phyloP scores from a whole-genome alignment of 768 basidiomycete species.

The Tricholoma flavovirens region DNA sequence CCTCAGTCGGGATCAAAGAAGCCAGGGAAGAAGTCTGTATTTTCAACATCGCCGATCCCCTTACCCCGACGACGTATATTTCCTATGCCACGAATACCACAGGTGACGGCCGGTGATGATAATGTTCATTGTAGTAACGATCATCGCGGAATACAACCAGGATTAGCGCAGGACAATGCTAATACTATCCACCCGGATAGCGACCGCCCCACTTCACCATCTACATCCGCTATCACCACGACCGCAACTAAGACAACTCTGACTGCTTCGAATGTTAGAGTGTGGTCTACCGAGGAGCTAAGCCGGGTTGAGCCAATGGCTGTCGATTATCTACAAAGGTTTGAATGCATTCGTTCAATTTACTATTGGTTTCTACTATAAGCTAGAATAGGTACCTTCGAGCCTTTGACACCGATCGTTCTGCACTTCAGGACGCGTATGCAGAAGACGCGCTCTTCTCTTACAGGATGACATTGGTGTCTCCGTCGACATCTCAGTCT shows the following conservation, averaged over 20 bases:
- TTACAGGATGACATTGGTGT: constrained; percentile 7
- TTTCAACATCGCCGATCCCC: neutral
- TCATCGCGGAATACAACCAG: neutral
- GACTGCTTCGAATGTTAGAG: neutral
- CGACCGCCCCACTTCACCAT: neutral
- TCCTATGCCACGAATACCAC: neutral
- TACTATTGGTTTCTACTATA: constrained; percentile 1
- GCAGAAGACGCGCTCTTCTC: constrained; percentile 24
- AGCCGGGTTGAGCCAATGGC: constrained; percentile 10
- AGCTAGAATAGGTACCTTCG: constrained; percentile 14
- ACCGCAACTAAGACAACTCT: neutral
- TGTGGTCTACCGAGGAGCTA: constrained; percentile 5
- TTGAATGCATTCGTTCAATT: neutral
- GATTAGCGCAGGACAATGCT: neutral
- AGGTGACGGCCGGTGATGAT: neutral
- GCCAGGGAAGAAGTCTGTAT: neutral
- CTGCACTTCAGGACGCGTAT: constrained; percentile 21
- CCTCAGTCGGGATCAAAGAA: neutral
- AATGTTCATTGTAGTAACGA: neutral
- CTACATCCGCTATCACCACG: neutral
- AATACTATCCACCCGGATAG: neutral
- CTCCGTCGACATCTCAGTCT: neutral
- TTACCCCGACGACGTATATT: neutral
- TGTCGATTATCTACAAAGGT: constrained; percentile 12
- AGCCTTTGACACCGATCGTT: constrained; percentile 22